phyloP scores from a whole-genome alignment of 139 green algal genomes.

The Chlamydomonas asymmetrica region DNA sequence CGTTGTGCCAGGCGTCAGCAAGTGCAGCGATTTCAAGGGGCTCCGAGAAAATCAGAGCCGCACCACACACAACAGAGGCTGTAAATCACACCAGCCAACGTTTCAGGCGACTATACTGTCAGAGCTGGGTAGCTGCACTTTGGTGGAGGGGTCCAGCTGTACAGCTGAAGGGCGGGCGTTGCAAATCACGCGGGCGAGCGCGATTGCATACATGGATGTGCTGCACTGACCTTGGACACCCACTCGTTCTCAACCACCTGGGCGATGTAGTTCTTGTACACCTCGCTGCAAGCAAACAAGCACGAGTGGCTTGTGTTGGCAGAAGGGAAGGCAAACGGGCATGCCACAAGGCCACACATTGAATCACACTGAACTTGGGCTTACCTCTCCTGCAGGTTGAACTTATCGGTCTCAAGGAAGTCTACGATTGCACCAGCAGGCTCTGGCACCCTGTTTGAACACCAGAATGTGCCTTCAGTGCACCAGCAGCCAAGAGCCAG shows the following conservation, averaged over 20 bases:
- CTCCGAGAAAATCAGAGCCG: background rate
- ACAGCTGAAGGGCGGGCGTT: too few relatives aligned
- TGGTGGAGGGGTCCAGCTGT: too few relatives aligned
- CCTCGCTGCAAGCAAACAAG: background rate
- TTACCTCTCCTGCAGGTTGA: slow-evolving; percentile 13
- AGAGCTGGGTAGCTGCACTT: background rate
- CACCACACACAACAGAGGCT: background rate
- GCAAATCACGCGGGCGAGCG: too few relatives aligned
- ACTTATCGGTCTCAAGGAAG: slow-evolving; percentile 10
- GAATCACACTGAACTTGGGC: background rate
- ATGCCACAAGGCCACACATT: background rate
- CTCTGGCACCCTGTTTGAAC: slow-evolving; percentile 10
- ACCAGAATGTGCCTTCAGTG: background rate
- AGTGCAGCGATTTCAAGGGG: background rate
- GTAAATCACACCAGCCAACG: background rate
- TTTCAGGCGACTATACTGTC: background rate
- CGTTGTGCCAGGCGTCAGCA: too few relatives aligned
- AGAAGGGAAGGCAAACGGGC: background rate
- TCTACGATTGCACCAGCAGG: slow-evolving; percentile 8
- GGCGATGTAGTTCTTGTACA: slow-evolving; percentile 26
- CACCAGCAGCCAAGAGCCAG: background rate
- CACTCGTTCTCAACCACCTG: background rate
- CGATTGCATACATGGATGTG: background rate
- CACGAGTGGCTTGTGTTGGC: background rate
- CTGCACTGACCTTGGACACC: background rate